These are phyloP conservation scores for Thraustotheca clavata DNA, from an alignment of 352 stramenopile species.

Conservation along the genomic window DNA sequence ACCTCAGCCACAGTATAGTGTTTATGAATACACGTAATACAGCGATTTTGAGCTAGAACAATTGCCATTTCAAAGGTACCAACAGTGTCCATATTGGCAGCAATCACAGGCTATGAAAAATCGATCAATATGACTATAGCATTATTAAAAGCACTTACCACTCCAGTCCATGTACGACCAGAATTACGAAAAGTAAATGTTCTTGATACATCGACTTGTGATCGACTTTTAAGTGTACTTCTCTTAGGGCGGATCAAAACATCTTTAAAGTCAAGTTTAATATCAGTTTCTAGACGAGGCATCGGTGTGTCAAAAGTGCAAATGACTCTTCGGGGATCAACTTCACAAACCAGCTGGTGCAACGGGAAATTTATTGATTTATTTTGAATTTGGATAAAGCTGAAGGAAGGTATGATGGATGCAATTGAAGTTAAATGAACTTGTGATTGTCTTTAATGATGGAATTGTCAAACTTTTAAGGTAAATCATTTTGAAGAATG, in stretches of 20 bases:
- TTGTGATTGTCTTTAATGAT: too few relatives aligned
- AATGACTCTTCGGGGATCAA: conserved; percentile 13
- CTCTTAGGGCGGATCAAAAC: conserved; percentile 92
- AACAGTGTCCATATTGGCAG: conserved; percentile 89
- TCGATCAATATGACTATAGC: neutral
- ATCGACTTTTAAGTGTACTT: conserved; percentile 82
- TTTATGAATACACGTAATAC: conserved; percentile 89
- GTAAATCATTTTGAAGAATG: too few relatives aligned
- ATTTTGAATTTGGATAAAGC: neutral
- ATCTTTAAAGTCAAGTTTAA: conserved; percentile 91
- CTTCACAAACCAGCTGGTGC: conserved; percentile 2
- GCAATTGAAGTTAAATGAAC: too few relatives aligned
- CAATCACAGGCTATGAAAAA: conserved; percentile 62
- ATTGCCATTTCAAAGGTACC: conserved; percentile 87
- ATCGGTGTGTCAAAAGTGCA: conserved; percentile 30
- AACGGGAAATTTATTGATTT: neutral
- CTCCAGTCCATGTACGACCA: conserved; percentile 58
- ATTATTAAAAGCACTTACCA: conserved; percentile 40
- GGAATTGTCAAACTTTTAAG: too few relatives aligned
- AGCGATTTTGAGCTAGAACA: conserved; percentile 64
- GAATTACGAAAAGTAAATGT: conserved; percentile 72
- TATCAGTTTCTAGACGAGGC: conserved; percentile 83
- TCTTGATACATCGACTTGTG: conserved; percentile 65
- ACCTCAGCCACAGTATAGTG: conserved; percentile 70
- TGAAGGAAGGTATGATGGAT: too few relatives aligned